These are phyloP conservation scores for Globisporangium carolinianum DNA, from an alignment of 352 stramenopile genomes.

Conservation along the genomic window DNA sequence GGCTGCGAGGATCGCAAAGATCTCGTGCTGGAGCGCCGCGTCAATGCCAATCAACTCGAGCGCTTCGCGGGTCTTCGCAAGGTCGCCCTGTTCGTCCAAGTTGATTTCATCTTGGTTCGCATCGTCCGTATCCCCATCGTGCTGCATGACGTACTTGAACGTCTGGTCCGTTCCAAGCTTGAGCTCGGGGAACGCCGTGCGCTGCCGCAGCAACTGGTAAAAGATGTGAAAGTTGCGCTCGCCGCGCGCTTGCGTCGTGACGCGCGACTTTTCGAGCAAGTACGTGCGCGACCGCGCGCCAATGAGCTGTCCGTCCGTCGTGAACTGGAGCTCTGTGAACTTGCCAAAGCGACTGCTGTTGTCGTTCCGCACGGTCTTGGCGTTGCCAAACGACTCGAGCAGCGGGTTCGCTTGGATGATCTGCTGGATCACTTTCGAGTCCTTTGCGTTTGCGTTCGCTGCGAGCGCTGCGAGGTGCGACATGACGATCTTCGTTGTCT, in stretches of 20 bases:
- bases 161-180: slow-evolving; percentile 29
- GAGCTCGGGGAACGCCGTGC: slow-evolving; percentile 50
- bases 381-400: slow-evolving; percentile 84
- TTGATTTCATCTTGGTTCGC: slow-evolving; percentile 14
- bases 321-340: slow-evolving; percentile 84
- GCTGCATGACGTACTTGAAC: slow-evolving; percentile 67
- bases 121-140: too few species aligned
- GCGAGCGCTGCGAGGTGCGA: slow-evolving; percentile 86
- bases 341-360: slow-evolving; percentile 85
- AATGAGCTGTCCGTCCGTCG: slow-evolving; percentile 60
- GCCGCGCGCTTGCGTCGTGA: slow-evolving; percentile 72
- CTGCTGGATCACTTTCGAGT: slow-evolving; percentile 91
- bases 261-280: slow-evolving; percentile 90
- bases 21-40: slow-evolving; percentile 70
- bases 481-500: slow-evolving; percentile 96
- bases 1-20: slow-evolving; percentile 85
- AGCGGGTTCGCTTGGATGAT: slow-evolving; percentile 92
- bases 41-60: slow-evolving; percentile 87
- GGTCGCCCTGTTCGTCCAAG: slow-evolving; percentile 56
- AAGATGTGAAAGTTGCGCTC: slow-evolving; percentile 95
- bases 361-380: slow-evolving; percentile 83
- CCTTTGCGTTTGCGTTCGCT: slow-evolving; percentile 64
- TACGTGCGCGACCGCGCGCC: slow-evolving; percentile 85
- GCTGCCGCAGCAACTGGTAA: slow-evolving; percentile 84
- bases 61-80: slow-evolving; percentile 72